Percentiles rank a stretch among this genome's conserved stretches.
Conservation (phyloP, 768 basidiomycete species). For the Serendipita vermifera region DNA sequence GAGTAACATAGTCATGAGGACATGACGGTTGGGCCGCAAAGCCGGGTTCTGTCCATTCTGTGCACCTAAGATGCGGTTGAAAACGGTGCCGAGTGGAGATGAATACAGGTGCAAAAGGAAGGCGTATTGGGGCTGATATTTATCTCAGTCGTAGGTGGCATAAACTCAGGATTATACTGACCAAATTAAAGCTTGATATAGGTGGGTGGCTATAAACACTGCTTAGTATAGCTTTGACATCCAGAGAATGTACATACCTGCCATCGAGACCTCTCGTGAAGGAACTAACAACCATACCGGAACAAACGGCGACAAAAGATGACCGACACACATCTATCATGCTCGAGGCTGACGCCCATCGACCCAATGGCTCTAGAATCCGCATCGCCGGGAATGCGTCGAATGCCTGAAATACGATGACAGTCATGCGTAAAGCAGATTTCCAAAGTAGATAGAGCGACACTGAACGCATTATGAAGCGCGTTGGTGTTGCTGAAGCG, state of each 20-base stretch:
- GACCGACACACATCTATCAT: slow-evolving; percentile 60
- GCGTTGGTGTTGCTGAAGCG: slow-evolving; percentile 44
- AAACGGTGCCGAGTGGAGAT: slow-evolving; percentile 43
- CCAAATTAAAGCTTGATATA: slow-evolving; percentile 52
- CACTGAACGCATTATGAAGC: slow-evolving; percentile 47
- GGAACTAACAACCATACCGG: slow-evolving; percentile 49
- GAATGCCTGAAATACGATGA: slow-evolving; percentile 47
- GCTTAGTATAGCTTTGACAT: not conserved
- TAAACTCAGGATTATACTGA: slow-evolving; percentile 26
- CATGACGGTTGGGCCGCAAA: slow-evolving; percentile 59
- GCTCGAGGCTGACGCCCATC: slow-evolving; percentile 36
- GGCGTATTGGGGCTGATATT: slow-evolving; percentile 53
- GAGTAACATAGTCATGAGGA: slow-evolving; percentile 55
- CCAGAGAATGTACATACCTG: slow-evolving; percentile 27
- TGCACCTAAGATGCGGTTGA: slow-evolving; percentile 14
- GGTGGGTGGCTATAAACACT: slow-evolving; percentile 5
- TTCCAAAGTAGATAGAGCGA: slow-evolving; percentile 49
- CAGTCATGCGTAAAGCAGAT: slow-evolving; percentile 43
- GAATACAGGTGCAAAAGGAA: slow-evolving; percentile 66
- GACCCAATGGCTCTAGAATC: slow-evolving; percentile 27
- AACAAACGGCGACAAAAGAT: slow-evolving; percentile 57
- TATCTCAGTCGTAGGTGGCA: slow-evolving; percentile 10
- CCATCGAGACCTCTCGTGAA: slow-evolving; percentile 60
- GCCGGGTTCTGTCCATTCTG: slow-evolving; percentile 31
- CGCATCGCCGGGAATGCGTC: slow-evolving; percentile 28